Evolutionary conservation across 768 basidiomycete genomes (phyloP), one percentile per base, ranked within the genome.

Genomic region (Macrocybe gigantea): DNA sequence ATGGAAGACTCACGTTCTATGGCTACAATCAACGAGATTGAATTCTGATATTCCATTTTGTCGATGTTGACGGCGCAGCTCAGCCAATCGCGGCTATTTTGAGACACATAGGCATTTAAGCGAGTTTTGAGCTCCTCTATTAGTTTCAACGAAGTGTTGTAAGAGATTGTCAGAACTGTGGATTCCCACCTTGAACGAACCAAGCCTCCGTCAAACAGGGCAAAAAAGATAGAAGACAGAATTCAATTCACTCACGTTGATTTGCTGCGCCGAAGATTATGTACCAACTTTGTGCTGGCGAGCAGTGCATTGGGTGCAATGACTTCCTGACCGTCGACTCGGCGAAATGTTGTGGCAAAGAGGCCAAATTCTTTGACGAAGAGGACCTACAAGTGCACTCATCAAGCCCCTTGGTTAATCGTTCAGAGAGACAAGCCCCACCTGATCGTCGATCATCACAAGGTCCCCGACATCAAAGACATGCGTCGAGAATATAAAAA

Each of bases 391-490:
- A 7, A 60, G 58, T 70, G 36, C 22, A 22, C 22, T 22, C 22
- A 22, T 22, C 4, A 22, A 22, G 22, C 22, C 4, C 22, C 22
- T 22, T 22, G 22, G 4, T 22, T 22, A 22, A 10, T 7, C 10
- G 33, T 41, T 40, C 33, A 41, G n/a, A 33, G 10, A 30, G 10
- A 38, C 51, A 40, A 32, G 7, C 50, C 50, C 41, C 61, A 75
- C 80, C 63, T 82, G 77, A 47, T 83, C 80, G 57, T 90, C 88
- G 52, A 91, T 88, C 75, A 90, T 78, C 6, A 90, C 83, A 31
- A 89, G 65, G 56, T 91, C 88, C 6, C 88, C 88, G 6, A 90
- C 83, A 60, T 89, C 87, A 54, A 85, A 90, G n/a, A 87, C 83
- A 58, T 90, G 88, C 0, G 88, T 89, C 1, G 83, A 85, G 62